These are phyloP conservation scores for Eucalyptus guilfoylei DNA, from an alignment of 345 rosid genomes.

Conservation along the genomic window DNA sequence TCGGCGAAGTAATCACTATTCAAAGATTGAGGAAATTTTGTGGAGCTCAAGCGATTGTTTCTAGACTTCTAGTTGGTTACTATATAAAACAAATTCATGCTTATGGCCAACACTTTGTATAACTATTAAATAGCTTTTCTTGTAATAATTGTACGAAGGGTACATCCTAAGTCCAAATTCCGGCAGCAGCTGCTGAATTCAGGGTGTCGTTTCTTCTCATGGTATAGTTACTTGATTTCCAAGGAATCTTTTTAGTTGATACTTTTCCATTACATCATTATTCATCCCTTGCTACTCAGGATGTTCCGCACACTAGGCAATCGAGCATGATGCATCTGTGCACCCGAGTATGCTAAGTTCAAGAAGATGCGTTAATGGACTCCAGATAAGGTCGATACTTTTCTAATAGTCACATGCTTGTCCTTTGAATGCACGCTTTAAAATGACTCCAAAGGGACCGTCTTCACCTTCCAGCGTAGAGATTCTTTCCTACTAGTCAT, in stretches of 20 bases:
- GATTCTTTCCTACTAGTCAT: neutral
- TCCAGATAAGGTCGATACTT: neutral
- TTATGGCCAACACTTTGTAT: neutral
- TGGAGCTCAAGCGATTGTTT: neutral
- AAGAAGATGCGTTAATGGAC: neutral
- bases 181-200: neutral
- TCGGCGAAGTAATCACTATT: neutral
- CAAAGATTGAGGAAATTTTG: neutral
- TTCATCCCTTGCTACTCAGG: neutral
- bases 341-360: neutral
- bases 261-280: neutral
- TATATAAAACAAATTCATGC: neutral
- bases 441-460: neutral
- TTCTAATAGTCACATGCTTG: neutral
- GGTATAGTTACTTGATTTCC: neutral
- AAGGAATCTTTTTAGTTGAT: neutral
- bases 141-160: neutral
- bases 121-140: neutral
- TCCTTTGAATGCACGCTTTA: neutral
- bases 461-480: neutral
- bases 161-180: neutral
- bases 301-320: neutral
- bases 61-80: neutral
- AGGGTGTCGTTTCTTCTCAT: neutral
- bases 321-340: neutral